phyloP scores from a whole-genome alignment of 2,329 filamentous ascomycete genomes.

The Dactylellina parvicollis region DNA sequence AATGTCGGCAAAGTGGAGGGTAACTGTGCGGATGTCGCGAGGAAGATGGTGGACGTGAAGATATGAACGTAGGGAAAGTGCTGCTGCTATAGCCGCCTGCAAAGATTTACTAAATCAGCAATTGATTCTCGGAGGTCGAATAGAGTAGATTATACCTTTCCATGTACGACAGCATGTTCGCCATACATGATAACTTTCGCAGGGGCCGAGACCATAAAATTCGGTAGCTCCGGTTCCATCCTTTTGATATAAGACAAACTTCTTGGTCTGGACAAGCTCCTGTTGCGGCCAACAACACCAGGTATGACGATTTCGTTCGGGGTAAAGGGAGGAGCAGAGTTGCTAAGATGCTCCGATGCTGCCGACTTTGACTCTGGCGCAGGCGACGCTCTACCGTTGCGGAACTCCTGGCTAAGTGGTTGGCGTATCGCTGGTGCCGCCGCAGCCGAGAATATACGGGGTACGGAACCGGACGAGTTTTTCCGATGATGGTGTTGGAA shows the following conservation, averaged over 20 bases:
- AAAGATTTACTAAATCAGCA: constrained; percentile 4
- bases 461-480: constrained; percentile 27
- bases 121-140: not conserved
- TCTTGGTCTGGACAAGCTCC: constrained; percentile 41
- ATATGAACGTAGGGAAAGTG: constrained; percentile 94
- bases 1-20: constrained; percentile 89
- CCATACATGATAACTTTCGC: constrained; percentile 99
- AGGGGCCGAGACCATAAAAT: constrained; percentile 97
- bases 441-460: constrained; percentile 13
- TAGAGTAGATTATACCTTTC: constrained; percentile 71
- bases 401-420: constrained; percentile 30
- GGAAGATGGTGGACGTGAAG: constrained; percentile 93
- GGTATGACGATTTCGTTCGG: constrained; percentile 11
- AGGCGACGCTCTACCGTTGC: constrained; percentile 2
- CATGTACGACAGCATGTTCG: constrained; percentile 97
- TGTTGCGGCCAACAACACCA: constrained; percentile 12
- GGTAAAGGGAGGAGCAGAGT: constrained; percentile 43
- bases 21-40: constrained; percentile 82
- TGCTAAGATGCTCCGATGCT: constrained; percentile 38
- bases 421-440: constrained; percentile 12
- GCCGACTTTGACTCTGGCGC: constrained; percentile 27
- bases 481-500: constrained; percentile 47
- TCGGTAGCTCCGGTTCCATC: constrained; percentile 74
- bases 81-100: constrained; percentile 88
- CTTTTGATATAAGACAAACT: constrained; percentile 59